Conservation (phyloP, 1,284 basidiomycete genomes). For the Caloboletus firmus region DNA sequence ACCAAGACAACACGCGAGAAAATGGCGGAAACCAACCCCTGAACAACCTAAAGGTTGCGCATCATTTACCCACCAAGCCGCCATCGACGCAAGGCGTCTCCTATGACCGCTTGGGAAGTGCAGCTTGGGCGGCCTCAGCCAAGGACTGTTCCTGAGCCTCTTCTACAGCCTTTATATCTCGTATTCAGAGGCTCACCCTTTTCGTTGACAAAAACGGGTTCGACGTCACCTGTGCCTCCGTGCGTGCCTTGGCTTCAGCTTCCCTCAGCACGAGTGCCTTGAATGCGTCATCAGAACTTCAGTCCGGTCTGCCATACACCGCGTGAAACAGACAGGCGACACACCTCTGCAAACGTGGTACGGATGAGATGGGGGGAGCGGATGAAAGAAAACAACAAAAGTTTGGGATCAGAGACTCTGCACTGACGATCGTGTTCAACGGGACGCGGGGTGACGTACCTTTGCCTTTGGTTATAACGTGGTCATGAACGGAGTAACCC, state of each 20-base stretch:
- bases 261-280: constrained; percentile 29
- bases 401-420: background rate
- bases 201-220: background rate
- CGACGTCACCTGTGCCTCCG: constrained; percentile 15
- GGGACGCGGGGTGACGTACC: constrained; percentile 25
- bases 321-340: background rate
- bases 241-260: constrained; percentile 22
- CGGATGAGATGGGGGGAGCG: background rate
- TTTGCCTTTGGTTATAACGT: constrained; percentile 34
- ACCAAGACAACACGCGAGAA: background rate
- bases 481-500: constrained; percentile 34
- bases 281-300: background rate
- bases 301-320: background rate
- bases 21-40: background rate
- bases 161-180: constrained; percentile 24
- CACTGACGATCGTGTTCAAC: background rate
- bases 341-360: constrained; percentile 22
- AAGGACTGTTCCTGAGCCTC: constrained; percentile 33
- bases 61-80: constrained; percentile 5
- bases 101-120: constrained; percentile 17
- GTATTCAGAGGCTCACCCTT: background rate
- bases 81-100: background rate
- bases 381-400: background rate
- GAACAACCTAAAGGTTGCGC: background rate
- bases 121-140: constrained; percentile 35